Percentiles rank a stretch among this genome's conserved stretches.
phyloP scores from a whole-genome alignment of 805 yeast species.

The Ogataea wickerhamii region DNA sequence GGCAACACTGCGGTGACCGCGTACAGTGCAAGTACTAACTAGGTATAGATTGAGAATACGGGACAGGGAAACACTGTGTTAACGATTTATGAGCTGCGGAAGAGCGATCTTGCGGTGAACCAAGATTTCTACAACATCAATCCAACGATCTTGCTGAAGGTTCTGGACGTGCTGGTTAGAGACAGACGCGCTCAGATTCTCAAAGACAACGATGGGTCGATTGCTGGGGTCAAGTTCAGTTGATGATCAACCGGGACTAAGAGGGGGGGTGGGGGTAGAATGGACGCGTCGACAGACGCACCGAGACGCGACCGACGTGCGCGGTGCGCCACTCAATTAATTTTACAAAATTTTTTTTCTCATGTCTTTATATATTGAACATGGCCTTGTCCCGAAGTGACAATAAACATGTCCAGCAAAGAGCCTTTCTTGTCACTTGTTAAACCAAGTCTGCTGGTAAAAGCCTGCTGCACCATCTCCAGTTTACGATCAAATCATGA shows the following conservation, averaged over 20 bases:
- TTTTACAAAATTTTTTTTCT: constrained; percentile 9
- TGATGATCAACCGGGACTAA: constrained; percentile 37
- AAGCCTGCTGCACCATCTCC: too few species aligned
- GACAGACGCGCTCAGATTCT: constrained; percentile 71
- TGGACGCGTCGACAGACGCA: constrained; percentile 6
- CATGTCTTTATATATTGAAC: neutral
- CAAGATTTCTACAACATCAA: constrained; percentile 67
- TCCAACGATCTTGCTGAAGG: constrained; percentile 46
- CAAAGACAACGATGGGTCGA: constrained; percentile 48
- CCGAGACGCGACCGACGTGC: neutral
- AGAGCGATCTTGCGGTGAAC: constrained; percentile 53
- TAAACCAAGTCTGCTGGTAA: too few species aligned
- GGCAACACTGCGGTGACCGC: too few species aligned
- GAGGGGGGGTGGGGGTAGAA: too few species aligned
- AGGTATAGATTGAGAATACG: constrained; percentile 48
- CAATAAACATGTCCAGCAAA: too few species aligned
- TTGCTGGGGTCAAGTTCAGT: constrained; percentile 68
- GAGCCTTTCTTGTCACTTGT: too few species aligned
- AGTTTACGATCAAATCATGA: too few species aligned
- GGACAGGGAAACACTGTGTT: constrained; percentile 77
- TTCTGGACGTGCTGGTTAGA: constrained; percentile 56
- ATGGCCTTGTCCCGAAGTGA: too few species aligned
- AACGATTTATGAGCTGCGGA: constrained; percentile 76
- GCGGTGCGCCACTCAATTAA: constrained; percentile 3
- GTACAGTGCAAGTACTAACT: neutral